Percentiles rank a stretch among this genome's conserved stretches.
Evolutionary conservation across 805 yeast genomes (phyloP).

Genomic region (Candida germanica): DNA sequence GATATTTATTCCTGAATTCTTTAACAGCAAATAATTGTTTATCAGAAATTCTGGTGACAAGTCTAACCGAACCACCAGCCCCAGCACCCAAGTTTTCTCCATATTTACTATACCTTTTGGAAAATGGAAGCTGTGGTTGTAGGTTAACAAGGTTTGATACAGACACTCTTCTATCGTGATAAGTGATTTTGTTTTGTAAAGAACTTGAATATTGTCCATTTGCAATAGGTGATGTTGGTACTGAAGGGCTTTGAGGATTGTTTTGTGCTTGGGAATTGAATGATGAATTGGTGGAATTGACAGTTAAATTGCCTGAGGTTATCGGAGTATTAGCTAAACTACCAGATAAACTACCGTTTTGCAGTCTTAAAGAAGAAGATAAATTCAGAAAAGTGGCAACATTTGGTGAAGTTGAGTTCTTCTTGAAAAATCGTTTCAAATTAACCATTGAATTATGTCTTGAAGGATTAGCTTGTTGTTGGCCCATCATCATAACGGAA

Average conservation of each 20-base stretch:
- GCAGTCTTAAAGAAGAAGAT: constrained; percentile 23
- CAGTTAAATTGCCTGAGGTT: constrained; percentile 22
- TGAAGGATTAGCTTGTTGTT: constrained; percentile 29
- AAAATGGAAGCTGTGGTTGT: constrained; percentile 26
- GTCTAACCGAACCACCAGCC: constrained; percentile 84
- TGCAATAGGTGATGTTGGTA: constrained; percentile 8
- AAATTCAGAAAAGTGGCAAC: constrained; percentile 15
- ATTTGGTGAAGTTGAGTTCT: constrained; percentile 18
- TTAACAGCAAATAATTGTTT: constrained; percentile 77
- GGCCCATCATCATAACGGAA: constrained; percentile 17
- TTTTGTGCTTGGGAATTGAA: constrained; percentile 24
- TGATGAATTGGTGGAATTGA: constrained; percentile 32
- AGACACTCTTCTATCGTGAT: constrained; percentile 36
- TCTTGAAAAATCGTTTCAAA: constrained; percentile 67
- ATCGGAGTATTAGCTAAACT: constrained; percentile 10
- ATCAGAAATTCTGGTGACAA: constrained; percentile 65
- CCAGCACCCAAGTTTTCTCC: constrained; percentile 81
- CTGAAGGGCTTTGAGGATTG: not conserved
- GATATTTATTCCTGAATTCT: constrained; percentile 71
- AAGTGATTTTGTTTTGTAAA: constrained; percentile 27
- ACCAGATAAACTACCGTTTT: constrained; percentile 8
- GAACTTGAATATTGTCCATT: constrained; percentile 17
- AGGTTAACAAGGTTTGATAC: constrained; percentile 26
- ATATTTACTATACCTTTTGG: constrained; percentile 63
- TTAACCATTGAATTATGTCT: constrained; percentile 80